These are phyloP conservation scores for Yamadazyma sp. DNA, from an alignment of 805 yeast genomes.

Conservation along the genomic window DNA sequence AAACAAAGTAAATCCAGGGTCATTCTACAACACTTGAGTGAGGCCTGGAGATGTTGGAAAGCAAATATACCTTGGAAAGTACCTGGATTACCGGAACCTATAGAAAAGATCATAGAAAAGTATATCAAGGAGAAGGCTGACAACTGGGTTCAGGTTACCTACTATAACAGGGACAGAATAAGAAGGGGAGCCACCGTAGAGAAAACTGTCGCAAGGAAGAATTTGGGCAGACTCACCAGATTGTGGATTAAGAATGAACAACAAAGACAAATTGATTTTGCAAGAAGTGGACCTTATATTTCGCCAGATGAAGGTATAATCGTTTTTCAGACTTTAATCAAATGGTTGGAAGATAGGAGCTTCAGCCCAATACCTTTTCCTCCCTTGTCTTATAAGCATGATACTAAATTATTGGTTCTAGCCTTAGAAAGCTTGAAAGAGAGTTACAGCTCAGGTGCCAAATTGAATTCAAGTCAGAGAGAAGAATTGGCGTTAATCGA, in stretches of 20 bases:
- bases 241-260: conserved; percentile 93
- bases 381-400: conserved; percentile 87
- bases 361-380: conserved; percentile 93
- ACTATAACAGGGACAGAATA: conserved; percentile 85
- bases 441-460: conserved; percentile 59
- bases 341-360: conserved; percentile 83
- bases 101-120: conserved; percentile 79
- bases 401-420: conserved; percentile 81
- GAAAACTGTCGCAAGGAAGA: conserved; percentile 90
- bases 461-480: conserved; percentile 81
- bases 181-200: conserved; percentile 89
- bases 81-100: conserved; percentile 91
- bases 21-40: conserved; percentile 88
- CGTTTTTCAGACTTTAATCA: conserved; percentile 81
- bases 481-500: conserved; percentile 93
- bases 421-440: conserved; percentile 90
- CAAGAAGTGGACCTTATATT: conserved; percentile 83
- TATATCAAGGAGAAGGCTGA: conserved; percentile 95
- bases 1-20: conserved; percentile 84
- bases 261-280: conserved; percentile 75
- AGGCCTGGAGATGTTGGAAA: conserved; percentile 99
- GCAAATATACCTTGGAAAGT: conserved; percentile 98
- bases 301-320: conserved; percentile 86
- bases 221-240: conserved; percentile 86
- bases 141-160: conserved; percentile 94